Conservation (phyloP, 352 stramenopile species). For the Phytophthora tentaculata region DNA sequence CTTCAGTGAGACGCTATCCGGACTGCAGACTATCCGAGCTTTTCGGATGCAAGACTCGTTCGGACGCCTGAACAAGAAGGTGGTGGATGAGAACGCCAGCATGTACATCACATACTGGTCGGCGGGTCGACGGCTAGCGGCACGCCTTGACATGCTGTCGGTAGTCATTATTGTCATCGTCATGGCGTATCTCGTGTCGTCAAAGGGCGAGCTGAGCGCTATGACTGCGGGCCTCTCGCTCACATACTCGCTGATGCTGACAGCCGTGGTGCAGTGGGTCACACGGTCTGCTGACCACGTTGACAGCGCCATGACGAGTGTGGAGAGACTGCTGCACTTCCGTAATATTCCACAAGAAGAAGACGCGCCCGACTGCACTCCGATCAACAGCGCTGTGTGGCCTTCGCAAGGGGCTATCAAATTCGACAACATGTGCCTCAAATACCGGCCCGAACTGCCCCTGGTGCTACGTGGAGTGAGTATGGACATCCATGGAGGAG, state of each 20-base stretch:
- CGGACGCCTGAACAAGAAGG: conserved; percentile 43
- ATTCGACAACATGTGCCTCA: conserved; percentile 40
- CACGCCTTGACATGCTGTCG: conserved; percentile 85
- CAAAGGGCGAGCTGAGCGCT: conserved; percentile 42
- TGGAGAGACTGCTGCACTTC: conserved; percentile 48
- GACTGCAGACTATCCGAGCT: no score
- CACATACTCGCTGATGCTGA: conserved; percentile 52
- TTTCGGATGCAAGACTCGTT: conserved; percentile 46
- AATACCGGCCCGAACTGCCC: conserved; percentile 45
- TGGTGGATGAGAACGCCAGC: conserved; percentile 47
- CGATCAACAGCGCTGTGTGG: conserved; percentile 25
- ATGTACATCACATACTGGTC: conserved; percentile 54
- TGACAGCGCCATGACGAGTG: conserved; percentile 50
- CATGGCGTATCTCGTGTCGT: conserved; percentile 71
- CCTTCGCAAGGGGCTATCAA: conserved; percentile 37
- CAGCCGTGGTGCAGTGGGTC: conserved; percentile 48
- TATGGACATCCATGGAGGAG: conserved; percentile 39
- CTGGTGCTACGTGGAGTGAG: conserved; percentile 47
- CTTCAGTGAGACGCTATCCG: no score
- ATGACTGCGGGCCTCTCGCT: conserved; percentile 39
- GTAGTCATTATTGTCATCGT: conserved; percentile 89
- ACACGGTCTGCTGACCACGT: conserved; percentile 28
- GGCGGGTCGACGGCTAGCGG: conserved; percentile 90
- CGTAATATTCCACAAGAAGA: conserved; percentile 27
- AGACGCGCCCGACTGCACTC: conserved; percentile 20